These are phyloP conservation scores for Collariella sp. DNA, from an alignment of 495 filamentous ascomycete species.

Conservation along the genomic window DNA sequence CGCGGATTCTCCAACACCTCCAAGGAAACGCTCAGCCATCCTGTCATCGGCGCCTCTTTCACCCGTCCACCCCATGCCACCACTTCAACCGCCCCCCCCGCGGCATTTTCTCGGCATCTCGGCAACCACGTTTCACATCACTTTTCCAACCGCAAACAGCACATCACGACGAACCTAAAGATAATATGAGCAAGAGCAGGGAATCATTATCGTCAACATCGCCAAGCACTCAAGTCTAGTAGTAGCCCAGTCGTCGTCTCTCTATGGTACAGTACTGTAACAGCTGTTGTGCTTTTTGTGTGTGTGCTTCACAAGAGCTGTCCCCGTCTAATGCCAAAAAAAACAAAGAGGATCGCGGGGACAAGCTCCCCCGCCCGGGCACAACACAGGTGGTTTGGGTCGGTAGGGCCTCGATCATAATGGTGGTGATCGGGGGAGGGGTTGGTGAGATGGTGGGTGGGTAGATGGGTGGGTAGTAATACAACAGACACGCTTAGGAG, in stretches of 20 bases:
- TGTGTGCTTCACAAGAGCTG: constrained; percentile 10
- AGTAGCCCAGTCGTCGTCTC: not conserved
- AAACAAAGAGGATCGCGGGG: too few species aligned
- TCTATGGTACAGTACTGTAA: constrained; percentile 15
- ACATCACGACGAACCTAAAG: not conserved
- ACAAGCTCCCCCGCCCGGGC: constrained; percentile 1
- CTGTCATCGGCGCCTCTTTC: too few species aligned
- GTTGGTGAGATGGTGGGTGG: not conserved
- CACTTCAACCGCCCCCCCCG: too few species aligned
- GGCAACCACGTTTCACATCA: not conserved
- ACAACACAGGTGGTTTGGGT: not conserved
- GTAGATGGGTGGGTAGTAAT: not conserved
- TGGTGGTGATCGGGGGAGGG: not conserved
- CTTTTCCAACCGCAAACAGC: not conserved
- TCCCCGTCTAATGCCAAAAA: constrained; percentile 22
- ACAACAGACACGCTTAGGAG: too few species aligned
- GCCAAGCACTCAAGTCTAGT: constrained; percentile 18
- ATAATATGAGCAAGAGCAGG: not conserved
- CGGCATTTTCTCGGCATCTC: too few species aligned
- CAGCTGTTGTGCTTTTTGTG: not conserved
- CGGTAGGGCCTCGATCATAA: not conserved
- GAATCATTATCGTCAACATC: constrained; percentile 10
- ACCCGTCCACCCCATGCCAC: too few species aligned
- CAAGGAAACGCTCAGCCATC: too few species aligned
- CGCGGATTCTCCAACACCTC: too few species aligned